Evolutionary conservation across 2,329 filamentous ascomycete genomes (phyloP).

Genomic region (Trichoderma guizhouense): DNA sequence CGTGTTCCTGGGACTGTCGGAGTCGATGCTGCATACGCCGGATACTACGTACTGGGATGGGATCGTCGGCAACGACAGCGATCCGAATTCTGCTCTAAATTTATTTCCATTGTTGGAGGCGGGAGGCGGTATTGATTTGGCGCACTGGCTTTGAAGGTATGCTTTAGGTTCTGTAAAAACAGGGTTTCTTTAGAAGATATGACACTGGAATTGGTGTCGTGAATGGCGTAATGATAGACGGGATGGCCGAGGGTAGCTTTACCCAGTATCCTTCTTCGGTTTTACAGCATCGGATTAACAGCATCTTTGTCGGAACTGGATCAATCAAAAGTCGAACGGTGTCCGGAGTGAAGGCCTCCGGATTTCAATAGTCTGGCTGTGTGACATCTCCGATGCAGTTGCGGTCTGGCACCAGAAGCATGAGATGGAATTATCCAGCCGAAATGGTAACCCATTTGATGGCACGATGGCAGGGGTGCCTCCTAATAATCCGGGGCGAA

Average conservation of each 20-base stretch:
- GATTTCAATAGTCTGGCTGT: not conserved
- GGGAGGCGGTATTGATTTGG: conserved; percentile 52
- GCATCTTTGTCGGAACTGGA: not conserved
- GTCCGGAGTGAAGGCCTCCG: not conserved
- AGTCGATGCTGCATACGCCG: conserved; percentile 40
- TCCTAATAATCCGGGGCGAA: not conserved
- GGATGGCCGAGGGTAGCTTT: not conserved
- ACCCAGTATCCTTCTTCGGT: not conserved
- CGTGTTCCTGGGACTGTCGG: conserved; percentile 37
- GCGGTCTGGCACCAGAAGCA: not conserved
- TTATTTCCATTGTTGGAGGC: conserved; percentile 50
- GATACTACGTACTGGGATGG: conserved; percentile 40
- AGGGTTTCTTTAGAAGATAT: not conserved
- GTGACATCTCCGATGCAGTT: not conserved
- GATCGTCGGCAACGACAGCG: conserved; percentile 38
- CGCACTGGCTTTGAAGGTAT: conserved; percentile 33
- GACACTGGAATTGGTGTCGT: not conserved
- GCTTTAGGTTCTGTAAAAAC: not conserved
- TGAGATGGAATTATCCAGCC: not conserved
- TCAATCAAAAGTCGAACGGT: not conserved
- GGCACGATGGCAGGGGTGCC: not conserved
- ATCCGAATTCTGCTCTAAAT: conserved; percentile 46
- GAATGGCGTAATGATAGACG: not conserved
- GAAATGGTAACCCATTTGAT: not conserved
- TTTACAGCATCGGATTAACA: not conserved